Evolutionary conservation across 2,329 filamentous ascomycete species (phyloP), one percentile per base, ranked within the genome.

Genomic region (Rhinocladiella mackenziei): DNA sequence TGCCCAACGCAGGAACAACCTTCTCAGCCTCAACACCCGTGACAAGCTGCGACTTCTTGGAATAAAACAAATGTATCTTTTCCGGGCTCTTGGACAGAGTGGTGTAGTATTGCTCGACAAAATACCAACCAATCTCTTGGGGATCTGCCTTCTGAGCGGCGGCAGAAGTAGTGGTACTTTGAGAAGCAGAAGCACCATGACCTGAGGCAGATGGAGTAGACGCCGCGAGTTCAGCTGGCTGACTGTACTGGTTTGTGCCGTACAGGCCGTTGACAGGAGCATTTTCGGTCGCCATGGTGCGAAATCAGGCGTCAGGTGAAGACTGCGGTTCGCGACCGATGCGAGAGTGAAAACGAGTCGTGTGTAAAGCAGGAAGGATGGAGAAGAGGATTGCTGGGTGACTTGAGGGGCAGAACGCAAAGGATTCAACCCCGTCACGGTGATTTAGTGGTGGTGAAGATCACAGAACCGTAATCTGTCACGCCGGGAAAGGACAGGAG

Each of bases 81-180:
- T 95, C 89, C 15, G 92, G 89, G 56, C 75, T 86, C 70, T 91
- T 89, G 80, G 89, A 96, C 63, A 98, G 73, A 51, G 89, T 98
- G 58, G 87, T 97, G 73, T 98, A 98, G 76, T 96, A 98, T 70
- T 95, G 89, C 78, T 97, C 89, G 47, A 98, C 92, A 59, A 98
- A 98, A 73, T 91, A 97, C 92, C 92, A 98, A 68, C 89, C 92
- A 57, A 98, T 89, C 73, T 97, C 74, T 95, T 96, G 59, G 72
- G 73, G 52, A 80, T 76, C 48, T 11, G 58, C 47, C 44, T 56
- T 54, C 31, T 74, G 70, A 17, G 61, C 39, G 34, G 56, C 41
- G 20, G 47, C 41, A 10, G 51, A 51, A 20, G 55, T 45, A 22
- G 49, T 49, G 11, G 53, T 55, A 45, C 53, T 53, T 29, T 57